Evolutionary conservation across 2,329 filamentous ascomycete genomes (phyloP).

Genomic region (Leptographium wingfieldii): DNA sequence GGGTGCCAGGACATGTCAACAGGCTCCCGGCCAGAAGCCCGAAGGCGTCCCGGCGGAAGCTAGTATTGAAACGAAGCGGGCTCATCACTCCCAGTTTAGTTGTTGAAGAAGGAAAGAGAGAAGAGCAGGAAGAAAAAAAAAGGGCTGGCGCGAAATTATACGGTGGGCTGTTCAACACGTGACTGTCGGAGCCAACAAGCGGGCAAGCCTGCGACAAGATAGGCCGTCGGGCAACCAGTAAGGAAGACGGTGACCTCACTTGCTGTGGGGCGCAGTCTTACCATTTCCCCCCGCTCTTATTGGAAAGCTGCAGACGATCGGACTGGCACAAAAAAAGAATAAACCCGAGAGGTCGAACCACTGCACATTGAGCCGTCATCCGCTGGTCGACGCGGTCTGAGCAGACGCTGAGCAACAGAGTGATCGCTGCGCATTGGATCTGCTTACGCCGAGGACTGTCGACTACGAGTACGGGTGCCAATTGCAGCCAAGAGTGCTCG

Average conservation of each 20-base stretch:
- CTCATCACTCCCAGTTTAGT: slow-evolving; percentile 76
- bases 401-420: not conserved
- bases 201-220: no score
- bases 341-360: not conserved
- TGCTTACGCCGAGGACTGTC: not conserved
- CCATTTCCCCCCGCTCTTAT: not conserved
- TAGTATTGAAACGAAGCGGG: slow-evolving; percentile 45
- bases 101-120: slow-evolving; percentile 41
- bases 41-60: slow-evolving; percentile 23
- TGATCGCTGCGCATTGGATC: not conserved
- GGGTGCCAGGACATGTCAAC: slow-evolving; percentile 53
- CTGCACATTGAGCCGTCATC: not conserved
- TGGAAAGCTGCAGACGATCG: not conserved
- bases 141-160: slow-evolving; percentile 2
- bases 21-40: slow-evolving; percentile 35
- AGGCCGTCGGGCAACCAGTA: not conserved
- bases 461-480: not conserved
- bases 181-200: not conserved
- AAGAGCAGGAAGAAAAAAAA: slow-evolving; percentile 11
- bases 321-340: not conserved
- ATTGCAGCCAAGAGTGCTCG: no score
- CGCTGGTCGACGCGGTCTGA: not conserved
- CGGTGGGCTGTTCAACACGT: not conserved
- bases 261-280: not conserved
- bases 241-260: not conserved